A percentile compares a stretch with the other conserved stretches of the same genome.
phyloP scores from a whole-genome alignment of 2,329 filamentous ascomycete genomes.

The Dryadomyces quercivorus region DNA sequence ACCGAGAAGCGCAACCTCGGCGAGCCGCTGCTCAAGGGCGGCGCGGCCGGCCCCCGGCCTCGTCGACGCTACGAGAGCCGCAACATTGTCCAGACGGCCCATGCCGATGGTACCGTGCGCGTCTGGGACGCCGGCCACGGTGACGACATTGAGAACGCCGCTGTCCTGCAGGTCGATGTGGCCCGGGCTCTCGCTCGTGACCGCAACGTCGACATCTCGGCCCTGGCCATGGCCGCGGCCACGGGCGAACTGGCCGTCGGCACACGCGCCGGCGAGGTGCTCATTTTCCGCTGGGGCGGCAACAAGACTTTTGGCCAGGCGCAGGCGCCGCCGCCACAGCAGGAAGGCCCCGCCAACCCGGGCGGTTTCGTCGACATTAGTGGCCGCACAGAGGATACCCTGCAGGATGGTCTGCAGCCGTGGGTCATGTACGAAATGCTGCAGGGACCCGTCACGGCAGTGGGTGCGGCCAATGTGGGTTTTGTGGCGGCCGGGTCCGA shows the following conservation, averaged over 20 bases:
- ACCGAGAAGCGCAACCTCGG: constrained; percentile 72
- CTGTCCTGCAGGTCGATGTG: constrained; percentile 74
- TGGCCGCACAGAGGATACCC: constrained; percentile 53
- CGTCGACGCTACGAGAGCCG: constrained; percentile 69
- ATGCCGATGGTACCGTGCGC: constrained; percentile 83
- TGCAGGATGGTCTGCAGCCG: constrained; percentile 61
- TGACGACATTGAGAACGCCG: constrained; percentile 83
- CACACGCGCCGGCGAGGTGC: constrained; percentile 68
- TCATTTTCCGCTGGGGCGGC: constrained; percentile 77
- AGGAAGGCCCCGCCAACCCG: constrained; percentile 34
- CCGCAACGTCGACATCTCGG: constrained; percentile 62
- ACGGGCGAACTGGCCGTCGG: constrained; percentile 81
- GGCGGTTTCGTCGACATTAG: constrained; percentile 66
- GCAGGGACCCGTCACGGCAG: constrained; percentile 65
- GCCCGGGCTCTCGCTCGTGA: constrained; percentile 70
- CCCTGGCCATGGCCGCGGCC: constrained; percentile 67
- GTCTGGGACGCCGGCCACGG: constrained; percentile 88
- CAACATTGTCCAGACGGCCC: constrained; percentile 74
- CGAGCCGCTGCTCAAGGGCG: constrained; percentile 66
- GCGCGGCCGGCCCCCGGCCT: constrained; percentile 56
- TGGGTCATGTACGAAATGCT: constrained; percentile 72
- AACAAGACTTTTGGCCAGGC: constrained; percentile 64
- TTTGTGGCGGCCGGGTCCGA: constrained; percentile 85
- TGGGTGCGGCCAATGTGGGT: constrained; percentile 82
- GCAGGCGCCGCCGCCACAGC: constrained; percentile 12